Conservation (phyloP, 140 eudicot genomes). For the Anethum foeniculum region DNA sequence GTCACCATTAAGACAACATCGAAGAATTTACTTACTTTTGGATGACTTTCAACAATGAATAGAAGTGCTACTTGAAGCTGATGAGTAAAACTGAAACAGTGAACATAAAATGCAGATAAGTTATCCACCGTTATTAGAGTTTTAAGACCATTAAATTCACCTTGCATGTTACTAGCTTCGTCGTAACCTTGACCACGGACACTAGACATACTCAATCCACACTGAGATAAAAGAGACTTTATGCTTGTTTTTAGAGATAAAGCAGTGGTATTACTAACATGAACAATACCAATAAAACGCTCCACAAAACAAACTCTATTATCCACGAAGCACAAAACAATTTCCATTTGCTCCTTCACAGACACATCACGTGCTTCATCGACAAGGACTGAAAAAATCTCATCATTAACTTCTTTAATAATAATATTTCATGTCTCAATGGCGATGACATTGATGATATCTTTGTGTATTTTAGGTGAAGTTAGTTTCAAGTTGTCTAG, state of each 20-base stretch:
- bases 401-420: not conserved
- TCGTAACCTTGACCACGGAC: not conserved
- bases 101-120: not conserved
- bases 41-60: not conserved
- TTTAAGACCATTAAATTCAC: too few species aligned
- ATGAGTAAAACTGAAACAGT: too few species aligned
- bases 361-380: not conserved
- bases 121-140: not conserved
- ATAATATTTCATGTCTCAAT: not conserved
- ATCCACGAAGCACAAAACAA: not conserved
- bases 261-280: not conserved
- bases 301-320: too few species aligned
- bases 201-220: not conserved
- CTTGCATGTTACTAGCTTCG: not conserved
- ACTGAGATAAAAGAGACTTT: not conserved
- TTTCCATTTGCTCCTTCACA: not conserved
- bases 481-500: too few species aligned
- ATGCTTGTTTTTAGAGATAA: not conserved
- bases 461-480: too few species aligned
- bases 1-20: not conserved
- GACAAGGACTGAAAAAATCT: not conserved
- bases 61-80: too few species aligned
- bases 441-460: not conserved
- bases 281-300: too few species aligned
- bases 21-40: not conserved